These are phyloP conservation scores for Cyclotella sp. DNA, from an alignment of 108 stramenopile genomes.

Conservation along the genomic window DNA sequence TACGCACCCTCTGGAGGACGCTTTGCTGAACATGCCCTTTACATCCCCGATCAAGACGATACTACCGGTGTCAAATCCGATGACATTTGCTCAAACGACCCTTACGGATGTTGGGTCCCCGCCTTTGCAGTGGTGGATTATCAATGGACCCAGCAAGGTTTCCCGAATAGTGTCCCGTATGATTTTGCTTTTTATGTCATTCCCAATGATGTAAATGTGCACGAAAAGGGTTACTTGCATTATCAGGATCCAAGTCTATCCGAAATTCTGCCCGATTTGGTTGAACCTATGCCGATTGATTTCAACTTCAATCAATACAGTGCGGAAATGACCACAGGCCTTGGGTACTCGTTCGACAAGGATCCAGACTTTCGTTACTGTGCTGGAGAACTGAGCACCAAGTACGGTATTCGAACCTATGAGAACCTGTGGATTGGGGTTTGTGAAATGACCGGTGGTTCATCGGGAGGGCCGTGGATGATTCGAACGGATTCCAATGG, in stretches of 20 bases:
- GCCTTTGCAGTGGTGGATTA: conserved; percentile 50
- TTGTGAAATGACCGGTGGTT: conserved; percentile 48
- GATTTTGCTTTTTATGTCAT: conserved; percentile 47
- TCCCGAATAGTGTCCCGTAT: conserved; percentile 43
- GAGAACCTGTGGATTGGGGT: conserved; percentile 41
- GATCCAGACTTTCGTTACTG: conserved; percentile 52
- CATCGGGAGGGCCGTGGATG: conserved; percentile 51
- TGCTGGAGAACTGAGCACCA: conserved; percentile 18
- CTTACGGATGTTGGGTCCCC: conserved; percentile 46
- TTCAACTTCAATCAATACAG: conserved; percentile 23
- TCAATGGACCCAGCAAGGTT: conserved; percentile 34
- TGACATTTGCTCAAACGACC: conserved; percentile 41
- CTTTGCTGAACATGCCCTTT: conserved; percentile 48
- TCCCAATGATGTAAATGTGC: conserved; percentile 21
- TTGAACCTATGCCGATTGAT: conserved; percentile 44
- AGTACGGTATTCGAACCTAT: conserved; percentile 38
- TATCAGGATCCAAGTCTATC: conserved; percentile 14
- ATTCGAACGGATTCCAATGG: conserved; percentile 34
- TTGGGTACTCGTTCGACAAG: conserved; percentile 47
- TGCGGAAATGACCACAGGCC: conserved; percentile 30
- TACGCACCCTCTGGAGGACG: conserved; percentile 23
- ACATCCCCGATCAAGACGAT: conserved; percentile 47
- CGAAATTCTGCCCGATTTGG: conserved; percentile 30
- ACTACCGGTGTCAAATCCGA: conserved; percentile 29
- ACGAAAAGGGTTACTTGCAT: conserved; percentile 33